Evolutionary conservation across 495 filamentous ascomycete species (phyloP).

Genomic region (Cercophora scortea): DNA sequence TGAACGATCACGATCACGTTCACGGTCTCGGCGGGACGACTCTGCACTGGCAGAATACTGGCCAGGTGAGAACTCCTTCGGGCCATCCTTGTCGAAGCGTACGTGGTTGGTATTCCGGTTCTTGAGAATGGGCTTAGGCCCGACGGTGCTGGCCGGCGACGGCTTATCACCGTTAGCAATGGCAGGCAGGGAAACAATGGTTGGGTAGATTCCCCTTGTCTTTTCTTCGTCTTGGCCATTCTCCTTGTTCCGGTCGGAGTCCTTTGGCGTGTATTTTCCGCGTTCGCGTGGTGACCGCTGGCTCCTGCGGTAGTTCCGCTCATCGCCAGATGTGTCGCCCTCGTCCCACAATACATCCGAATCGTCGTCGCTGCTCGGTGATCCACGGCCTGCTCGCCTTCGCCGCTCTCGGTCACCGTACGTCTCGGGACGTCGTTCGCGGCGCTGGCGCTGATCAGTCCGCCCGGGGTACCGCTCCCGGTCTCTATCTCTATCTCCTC

Average conservation of each 20-base stretch:
- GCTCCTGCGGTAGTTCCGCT: slow-evolving; percentile 7
- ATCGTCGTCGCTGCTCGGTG: slow-evolving; percentile 5
- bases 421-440: slow-evolving; percentile 6
- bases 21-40: slow-evolving; percentile 15
- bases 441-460: neutral
- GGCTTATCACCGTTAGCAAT: slow-evolving; percentile 18
- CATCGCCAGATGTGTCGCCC: slow-evolving; percentile 17
- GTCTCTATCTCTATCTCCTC: neutral
- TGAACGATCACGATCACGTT: slow-evolving; percentile 14
- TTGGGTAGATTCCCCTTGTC: slow-evolving; percentile 22
- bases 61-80: slow-evolving; percentile 22
- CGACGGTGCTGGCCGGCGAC: slow-evolving; percentile 31
- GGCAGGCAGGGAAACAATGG: slow-evolving; percentile 35
- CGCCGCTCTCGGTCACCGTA: slow-evolving; percentile 2
- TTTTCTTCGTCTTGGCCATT: slow-evolving; percentile 10
- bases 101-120: slow-evolving; percentile 43
- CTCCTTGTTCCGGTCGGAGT: slow-evolving; percentile 1
- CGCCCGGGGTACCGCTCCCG: neutral
- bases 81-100: slow-evolving; percentile 34
- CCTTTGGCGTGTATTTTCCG: slow-evolving; percentile 1
- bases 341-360: slow-evolving; percentile 11
- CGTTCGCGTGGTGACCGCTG: neutral
- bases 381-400: neutral
- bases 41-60: slow-evolving; percentile 13
- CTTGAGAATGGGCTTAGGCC: slow-evolving; percentile 44